Base-by-base conservation (phyloP, 192 early-diverging fungal genomes). In the Entomortierella beljakovae region DNA sequence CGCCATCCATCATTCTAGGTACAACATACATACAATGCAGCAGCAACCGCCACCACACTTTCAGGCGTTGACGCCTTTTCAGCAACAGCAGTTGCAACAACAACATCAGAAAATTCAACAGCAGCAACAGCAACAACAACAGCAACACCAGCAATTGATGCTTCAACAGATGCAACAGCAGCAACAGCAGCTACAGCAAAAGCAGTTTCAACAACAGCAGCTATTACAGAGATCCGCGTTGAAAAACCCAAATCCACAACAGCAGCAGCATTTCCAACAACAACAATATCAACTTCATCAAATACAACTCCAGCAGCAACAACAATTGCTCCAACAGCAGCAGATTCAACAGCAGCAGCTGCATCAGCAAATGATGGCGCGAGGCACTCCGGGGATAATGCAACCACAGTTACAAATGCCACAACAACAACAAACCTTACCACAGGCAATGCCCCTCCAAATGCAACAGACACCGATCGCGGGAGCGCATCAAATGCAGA, bases 361-460 rank as follows among this genome's bases (percentile, higher is more conserved):
- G 34, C 70, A 72, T 40, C 70, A 72, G 16, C 61, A 61, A 28
- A 70, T 71, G 70, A 64, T 71, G 54, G 54, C 43, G 2, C 54
- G 46, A 7, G 42, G 49, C 34, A 50, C 66, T 11, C 56, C 40
- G 18, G 66, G 66, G 22, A 38, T 68, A 11, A 58, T 62, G 61
- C 42, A 64, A 25, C 32, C 38, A 32, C 48, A 50, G 48, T 33
- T 23, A 37, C 61, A 50, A 16, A 46, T 33, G 20, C 61, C 2
- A 16, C 48, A 13, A 40, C 48, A 29, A 22, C 57, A 6, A 7
- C 48, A 52, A 63, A 31, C 34, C 8, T 1, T 59, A 35, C 54
- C 43, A 48, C 61, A 22, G 16, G 15, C 26, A 50, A 55, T 42
- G 25, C 62, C 46, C 32, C 16, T 53, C 10, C 56, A 59, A 28